Evolutionary conservation across 2,329 filamentous ascomycete genomes (phyloP).

Genomic region (Neophaeococcomyces mojaviensis): DNA sequence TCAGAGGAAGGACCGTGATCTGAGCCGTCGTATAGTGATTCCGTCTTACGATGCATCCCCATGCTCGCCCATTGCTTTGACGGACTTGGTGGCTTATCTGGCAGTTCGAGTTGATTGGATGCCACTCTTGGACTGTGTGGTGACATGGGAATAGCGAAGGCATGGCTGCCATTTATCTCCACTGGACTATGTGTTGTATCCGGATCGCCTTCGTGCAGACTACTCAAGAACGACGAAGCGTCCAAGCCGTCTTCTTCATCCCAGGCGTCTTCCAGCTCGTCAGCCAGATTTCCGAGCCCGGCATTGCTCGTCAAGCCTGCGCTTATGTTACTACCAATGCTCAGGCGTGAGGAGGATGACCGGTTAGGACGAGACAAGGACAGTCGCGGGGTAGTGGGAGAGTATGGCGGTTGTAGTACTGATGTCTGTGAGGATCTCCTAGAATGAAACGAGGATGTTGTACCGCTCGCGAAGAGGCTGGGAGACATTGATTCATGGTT

Average conservation of each 20-base stretch:
- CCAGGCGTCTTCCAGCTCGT: slow-evolving; percentile 56
- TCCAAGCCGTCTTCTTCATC: slow-evolving; percentile 45
- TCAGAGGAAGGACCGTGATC: slow-evolving; percentile 53
- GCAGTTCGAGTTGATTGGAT: slow-evolving; percentile 20
- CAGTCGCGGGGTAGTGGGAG: slow-evolving; percentile 32
- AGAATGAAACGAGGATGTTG: slow-evolving; percentile 19
- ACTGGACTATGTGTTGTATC: slow-evolving; percentile 15
- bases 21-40: slow-evolving; percentile 49
- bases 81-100: slow-evolving; percentile 29
- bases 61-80: slow-evolving; percentile 9
- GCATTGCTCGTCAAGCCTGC: slow-evolving; percentile 20
- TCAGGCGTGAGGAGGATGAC: slow-evolving; percentile 9
- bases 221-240: slow-evolving; percentile 28
- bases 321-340: slow-evolving; percentile 7
- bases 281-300: slow-evolving; percentile 54
- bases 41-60: slow-evolving; percentile 30
- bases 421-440: slow-evolving; percentile 22
- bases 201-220: slow-evolving; percentile 29
- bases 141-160: slow-evolving; percentile 17
- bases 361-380: slow-evolving; percentile 29
- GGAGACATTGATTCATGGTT: slow-evolving; percentile 12
- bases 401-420: slow-evolving; percentile 22
- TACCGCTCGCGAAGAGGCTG: slow-evolving; percentile 18
- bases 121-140: slow-evolving; percentile 17
- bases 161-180: slow-evolving; percentile 18